Base-by-base conservation (phyloP, 2,329 filamentous ascomycete genomes). In the Furcasterigmium furcatum region DNA sequence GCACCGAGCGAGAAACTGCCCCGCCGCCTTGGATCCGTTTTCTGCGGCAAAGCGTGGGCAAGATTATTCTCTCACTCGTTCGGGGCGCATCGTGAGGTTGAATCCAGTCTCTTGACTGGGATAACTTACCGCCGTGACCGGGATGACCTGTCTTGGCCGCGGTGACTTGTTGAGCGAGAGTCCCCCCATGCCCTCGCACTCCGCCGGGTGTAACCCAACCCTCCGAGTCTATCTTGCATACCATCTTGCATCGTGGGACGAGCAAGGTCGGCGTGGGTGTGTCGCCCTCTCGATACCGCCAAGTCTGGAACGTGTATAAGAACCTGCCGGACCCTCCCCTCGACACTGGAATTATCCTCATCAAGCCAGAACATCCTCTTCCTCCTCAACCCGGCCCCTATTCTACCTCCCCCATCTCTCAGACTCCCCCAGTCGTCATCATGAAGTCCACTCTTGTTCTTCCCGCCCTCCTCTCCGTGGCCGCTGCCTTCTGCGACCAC, bases 401-500 rank as follows among this genome's bases (percentile, higher is more conserved):
- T 6, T 36, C 8, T 19, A 10, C 10, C 34, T 10, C 12, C 19
- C 18, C 7, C 10, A 9, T 36, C 12, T 34, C 30, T 34, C 30
- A 13, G n/a, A 34, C 12, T 10, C 34, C 16, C 34, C 14, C 34
- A 32, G 14, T 43, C 41, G 5, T 19, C 38, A 51, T 9, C 16
- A 60, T 58, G 56, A 56, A 54, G 50, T 48, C 40, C 16, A 21
- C 50, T 6, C n/a, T 44, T 25, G 24, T 51, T 44, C 40, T 58
- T 35, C 29, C 34, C 41, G 47, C 51, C 46, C 41, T 55, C 14
- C 44, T 44, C 41, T 45, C 55, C 29, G 29, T 58, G 48, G 53
- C 49, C 30, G 40, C 53, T 34, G 59, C 59, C 46, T 49, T 55
- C 43, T 61, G 59, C 49, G 44, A 55, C 46, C 57, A 61, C 52